A percentile compares a stretch with the other conserved stretches of the same genome.
Evolutionary conservation across 768 basidiomycete genomes (phyloP).

Genomic region (Lactarius evosmus): DNA sequence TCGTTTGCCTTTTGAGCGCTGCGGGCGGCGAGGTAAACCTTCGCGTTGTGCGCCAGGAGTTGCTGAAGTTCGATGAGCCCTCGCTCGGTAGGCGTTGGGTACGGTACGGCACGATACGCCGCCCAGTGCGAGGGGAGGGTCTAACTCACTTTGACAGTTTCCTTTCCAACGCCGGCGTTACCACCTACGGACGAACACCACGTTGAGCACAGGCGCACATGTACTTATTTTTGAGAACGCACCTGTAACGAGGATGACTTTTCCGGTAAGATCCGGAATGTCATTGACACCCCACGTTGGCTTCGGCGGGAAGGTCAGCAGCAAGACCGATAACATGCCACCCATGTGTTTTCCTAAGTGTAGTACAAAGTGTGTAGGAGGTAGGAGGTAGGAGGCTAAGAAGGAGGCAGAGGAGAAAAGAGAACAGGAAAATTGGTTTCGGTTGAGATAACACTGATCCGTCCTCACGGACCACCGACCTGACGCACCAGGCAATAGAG

Average conservation of each 20-base stretch:
- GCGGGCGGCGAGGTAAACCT: no score
- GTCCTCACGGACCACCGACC: background rate
- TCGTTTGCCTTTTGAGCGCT: no score
- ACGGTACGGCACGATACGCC: no score
- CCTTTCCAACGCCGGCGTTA: no score
- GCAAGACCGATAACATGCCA: background rate
- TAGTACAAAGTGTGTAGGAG: background rate
- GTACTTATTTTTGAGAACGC: conserved; percentile 53
- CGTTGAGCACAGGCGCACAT: conserved; percentile 35
- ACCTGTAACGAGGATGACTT: no score
- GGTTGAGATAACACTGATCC: background rate
- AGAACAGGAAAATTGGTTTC: no score
- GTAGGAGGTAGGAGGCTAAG: no score
- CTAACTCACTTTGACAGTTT: no score
- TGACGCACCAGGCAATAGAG: background rate
- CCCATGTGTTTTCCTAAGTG: background rate
- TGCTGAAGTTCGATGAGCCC: conserved; percentile 37
- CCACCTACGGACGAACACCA: no score
- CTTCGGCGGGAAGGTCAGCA: conserved; percentile 41
- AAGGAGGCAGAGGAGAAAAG: no score
- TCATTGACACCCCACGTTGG: conserved; percentile 40
- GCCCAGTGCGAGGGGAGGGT: no score
- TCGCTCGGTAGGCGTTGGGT: background rate
- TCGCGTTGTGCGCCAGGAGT: conserved; percentile 46
- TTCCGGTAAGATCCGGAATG: no score